These are phyloP conservation scores for Cryptosporidium canis DNA, from an alignment of 169 alveolate genomes.

Conservation along the genomic window DNA sequence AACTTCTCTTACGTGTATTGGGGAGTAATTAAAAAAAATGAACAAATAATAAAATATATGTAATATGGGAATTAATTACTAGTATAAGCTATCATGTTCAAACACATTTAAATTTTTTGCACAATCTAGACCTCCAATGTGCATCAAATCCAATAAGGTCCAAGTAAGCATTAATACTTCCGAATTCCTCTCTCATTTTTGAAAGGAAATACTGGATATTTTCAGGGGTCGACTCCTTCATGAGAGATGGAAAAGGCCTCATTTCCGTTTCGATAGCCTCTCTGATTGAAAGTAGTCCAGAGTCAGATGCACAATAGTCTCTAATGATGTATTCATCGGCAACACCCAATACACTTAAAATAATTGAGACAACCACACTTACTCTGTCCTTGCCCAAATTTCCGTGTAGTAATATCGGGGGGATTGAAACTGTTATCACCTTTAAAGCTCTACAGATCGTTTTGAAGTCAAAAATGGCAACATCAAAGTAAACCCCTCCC, in stretches of 20 bases:
- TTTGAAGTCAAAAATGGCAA: conserved; percentile 3
- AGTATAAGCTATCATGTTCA: background rate
- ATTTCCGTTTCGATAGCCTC: conserved; percentile 5
- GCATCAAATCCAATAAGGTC: conserved; percentile 21
- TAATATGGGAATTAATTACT: background rate
- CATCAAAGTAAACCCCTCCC: conserved; percentile 29
- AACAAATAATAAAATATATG: background rate
- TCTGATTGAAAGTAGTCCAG: conserved; percentile 30
- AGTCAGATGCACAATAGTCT: conserved; percentile 65
- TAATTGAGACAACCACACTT: conserved; percentile 9
- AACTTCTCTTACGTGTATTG: background rate
- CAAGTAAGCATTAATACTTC: conserved; percentile 31
- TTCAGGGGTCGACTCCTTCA: conserved; percentile 8
- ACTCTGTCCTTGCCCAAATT: conserved; percentile 60
- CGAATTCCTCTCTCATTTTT: conserved; percentile 30
- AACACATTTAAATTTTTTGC: conserved; percentile 23
- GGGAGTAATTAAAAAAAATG: background rate
- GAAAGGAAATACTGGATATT: background rate
- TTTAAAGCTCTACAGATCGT: conserved; percentile 32
- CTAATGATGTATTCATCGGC: conserved; percentile 36
- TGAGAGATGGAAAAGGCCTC: background rate
- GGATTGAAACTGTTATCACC: conserved; percentile 52
- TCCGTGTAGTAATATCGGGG: conserved; percentile 67
- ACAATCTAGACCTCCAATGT: conserved; percentile 23
- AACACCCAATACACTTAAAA: conserved; percentile 31